phyloP scores from a whole-genome alignment of 768 basidiomycete genomes.

The Leccinellum luteum region DNA sequence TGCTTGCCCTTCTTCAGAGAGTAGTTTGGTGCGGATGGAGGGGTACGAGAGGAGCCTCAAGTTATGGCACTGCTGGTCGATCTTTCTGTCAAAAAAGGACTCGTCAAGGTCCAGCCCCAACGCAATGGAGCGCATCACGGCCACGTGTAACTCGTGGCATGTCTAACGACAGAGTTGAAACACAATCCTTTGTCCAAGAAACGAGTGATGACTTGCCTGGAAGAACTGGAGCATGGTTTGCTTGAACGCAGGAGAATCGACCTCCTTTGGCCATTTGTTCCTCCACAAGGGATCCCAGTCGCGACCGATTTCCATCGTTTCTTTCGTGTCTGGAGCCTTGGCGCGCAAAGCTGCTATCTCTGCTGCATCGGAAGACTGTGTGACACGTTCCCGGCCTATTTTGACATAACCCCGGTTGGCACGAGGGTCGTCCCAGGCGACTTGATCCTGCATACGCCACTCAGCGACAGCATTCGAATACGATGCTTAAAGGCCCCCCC shows the following conservation, averaged over 20 bases:
- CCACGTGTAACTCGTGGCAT: constrained; percentile 71
- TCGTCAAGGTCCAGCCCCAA: constrained; percentile 74
- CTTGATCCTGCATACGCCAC: constrained; percentile 41
- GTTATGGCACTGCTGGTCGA: constrained; percentile 78
- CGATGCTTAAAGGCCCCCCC: not conserved
- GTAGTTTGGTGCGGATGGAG: constrained; percentile 56
- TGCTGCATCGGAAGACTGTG: constrained; percentile 62
- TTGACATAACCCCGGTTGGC: constrained; percentile 83
- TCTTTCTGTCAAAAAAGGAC: constrained; percentile 70
- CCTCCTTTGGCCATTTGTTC: constrained; percentile 77
- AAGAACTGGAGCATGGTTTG: constrained; percentile 74
- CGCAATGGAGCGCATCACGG: constrained; percentile 85
- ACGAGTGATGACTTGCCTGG: constrained; percentile 40
- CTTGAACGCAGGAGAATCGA: constrained; percentile 64
- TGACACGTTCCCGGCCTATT: constrained; percentile 80
- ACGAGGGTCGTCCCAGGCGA: constrained; percentile 84
- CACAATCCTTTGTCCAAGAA: not conserved
- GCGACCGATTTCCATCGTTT: constrained; percentile 86
- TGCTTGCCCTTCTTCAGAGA: constrained; percentile 65
- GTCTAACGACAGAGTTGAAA: constrained; percentile 39
- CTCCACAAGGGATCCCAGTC: constrained; percentile 78
- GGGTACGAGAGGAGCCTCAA: constrained; percentile 81
- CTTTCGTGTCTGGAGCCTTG: constrained; percentile 79
- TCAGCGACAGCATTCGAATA: not conserved
- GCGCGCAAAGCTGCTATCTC: constrained; percentile 75